Evolutionary conservation across 371 early-diverging fungal genomes (phyloP), one percentile per base, ranked within the genome.

Genomic region (Mortierella sp.): DNA sequence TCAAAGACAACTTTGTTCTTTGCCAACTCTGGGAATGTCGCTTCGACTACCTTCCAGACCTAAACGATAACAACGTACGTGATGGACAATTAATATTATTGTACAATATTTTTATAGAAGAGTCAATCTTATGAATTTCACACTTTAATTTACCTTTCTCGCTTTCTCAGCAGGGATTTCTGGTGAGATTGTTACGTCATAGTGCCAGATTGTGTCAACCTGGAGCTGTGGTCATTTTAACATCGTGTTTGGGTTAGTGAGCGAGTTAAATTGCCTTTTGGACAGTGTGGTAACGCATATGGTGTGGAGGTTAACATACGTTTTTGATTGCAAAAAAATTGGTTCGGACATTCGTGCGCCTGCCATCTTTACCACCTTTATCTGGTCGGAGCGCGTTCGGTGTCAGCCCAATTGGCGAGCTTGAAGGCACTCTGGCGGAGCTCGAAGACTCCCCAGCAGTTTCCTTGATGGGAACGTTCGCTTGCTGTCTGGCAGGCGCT

Each of bases 41-140:
- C 4, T 65, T 87, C 89, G 70, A 89, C 85, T 3, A 77, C 58
- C 58, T 78, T 83, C 89, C 89, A 89, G 9, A 80, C 38, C 76
- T 78, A 52, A 28, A 19, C 45, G 16, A 16, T 11, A 45, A 45
- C 45, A 45, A 10, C 9, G 55, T 28, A 28, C 10, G 19, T 8
- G 52, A 52, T 6, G 36, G 36, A 36, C 36, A 36, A 3, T 36
- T 36, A 36, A 36, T 36, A 36, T 36, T 6, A 3, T 0, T 0
- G 7, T 5, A 36, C 36, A 36, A 36, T 36, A 36, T 36, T 50
- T 6, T 21, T 6, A n/a, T 21, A 21, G 2, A 52, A 8, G 22
- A 11, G 10, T 13, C 55, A 28, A 28, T 3, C 16, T 50, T 16
- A n/a, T n/a, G n/a, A 3, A n/a, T 53, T 45, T 55, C 10, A 9